Percentiles rank a stretch among this genome's conserved stretches.
These are phyloP conservation scores for Fusarium penzigii DNA, from an alignment of 2,329 filamentous ascomycete genomes.

Conservation along the genomic window DNA sequence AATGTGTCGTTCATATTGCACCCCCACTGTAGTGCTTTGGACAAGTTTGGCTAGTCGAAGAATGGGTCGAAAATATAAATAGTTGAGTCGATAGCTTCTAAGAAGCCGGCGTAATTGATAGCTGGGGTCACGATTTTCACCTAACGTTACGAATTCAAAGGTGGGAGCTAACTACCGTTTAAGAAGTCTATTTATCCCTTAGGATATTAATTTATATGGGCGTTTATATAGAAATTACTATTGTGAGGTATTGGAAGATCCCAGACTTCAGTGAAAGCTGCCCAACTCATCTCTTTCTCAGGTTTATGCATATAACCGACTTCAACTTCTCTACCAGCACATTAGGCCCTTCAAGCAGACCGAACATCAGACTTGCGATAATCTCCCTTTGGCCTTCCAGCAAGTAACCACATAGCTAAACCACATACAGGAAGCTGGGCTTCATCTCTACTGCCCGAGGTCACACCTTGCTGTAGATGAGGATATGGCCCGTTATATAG, in stretches of 20 bases:
- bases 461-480: constrained; percentile 3
- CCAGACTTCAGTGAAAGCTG: neutral
- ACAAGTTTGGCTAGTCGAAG: neutral
- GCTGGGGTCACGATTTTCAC: neutral
- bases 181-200: constrained; percentile 14
- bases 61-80: constrained; percentile 1
- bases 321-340: constrained; percentile 4
- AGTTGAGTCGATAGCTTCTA: neutral
- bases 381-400: neutral
- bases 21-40: neutral
- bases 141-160: neutral
- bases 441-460: neutral
- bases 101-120: neutral
- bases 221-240: constrained; percentile 6
- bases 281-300: neutral
- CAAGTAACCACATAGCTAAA: constrained; percentile 3
- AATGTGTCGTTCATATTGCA: neutral
- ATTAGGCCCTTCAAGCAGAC: neutral
- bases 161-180: constrained; percentile 3
- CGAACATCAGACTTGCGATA: too few relatives aligned
- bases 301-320: constrained; percentile 12
- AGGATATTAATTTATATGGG: constrained; percentile 12
- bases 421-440: constrained; percentile 2
- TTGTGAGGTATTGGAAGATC: constrained; percentile 10
- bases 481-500: neutral